Percentiles rank a stretch among this genome's conserved stretches.
These are phyloP conservation scores for Ceratobasidium papillatum DNA, from an alignment of 1,284 basidiomycete species.

Conservation along the genomic window DNA sequence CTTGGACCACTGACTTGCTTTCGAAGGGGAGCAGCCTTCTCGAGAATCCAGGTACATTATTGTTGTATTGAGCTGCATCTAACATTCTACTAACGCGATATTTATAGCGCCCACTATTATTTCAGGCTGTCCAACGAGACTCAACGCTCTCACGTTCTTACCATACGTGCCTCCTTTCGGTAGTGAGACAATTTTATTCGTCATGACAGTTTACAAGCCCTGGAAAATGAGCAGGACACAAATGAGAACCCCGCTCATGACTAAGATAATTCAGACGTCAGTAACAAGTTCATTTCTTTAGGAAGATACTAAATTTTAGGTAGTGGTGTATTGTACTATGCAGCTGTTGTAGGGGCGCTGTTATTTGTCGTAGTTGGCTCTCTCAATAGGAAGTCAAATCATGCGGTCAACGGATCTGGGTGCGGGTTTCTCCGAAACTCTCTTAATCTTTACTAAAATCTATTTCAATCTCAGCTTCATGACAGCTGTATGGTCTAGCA, in stretches of 20 bases:
- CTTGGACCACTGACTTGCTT: not conserved
- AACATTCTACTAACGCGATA: not conserved
- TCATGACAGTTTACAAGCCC: constrained; percentile 14
- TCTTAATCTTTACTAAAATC: not conserved
- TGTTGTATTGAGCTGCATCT: not conserved
- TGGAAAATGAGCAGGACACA: constrained; percentile 2
- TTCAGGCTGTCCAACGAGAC: not conserved
- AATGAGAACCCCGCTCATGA: not conserved
- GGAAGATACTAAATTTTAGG: not conserved
- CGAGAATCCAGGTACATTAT: constrained; percentile 6
- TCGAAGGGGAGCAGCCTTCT: not conserved
- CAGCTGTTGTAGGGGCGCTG: not conserved
- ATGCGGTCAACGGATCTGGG: constrained; percentile 10
- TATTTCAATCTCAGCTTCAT: not conserved
- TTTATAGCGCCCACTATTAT: not conserved
- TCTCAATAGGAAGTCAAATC: not conserved
- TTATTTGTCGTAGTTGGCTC: not conserved
- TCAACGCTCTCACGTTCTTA: constrained; percentile 8
- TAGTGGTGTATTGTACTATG: constrained; percentile 13
- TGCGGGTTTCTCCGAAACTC: not conserved
- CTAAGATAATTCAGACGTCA: not conserved
- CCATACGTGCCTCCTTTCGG: constrained; percentile 10
- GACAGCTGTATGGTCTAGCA: constrained; percentile 12
- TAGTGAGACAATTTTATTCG: constrained; percentile 1
- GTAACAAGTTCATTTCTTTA: not conserved